Percentiles rank a stretch among this genome's conserved stretches.
phyloP scores from a whole-genome alignment of 805 yeast species.

The Candida peoriensis region DNA sequence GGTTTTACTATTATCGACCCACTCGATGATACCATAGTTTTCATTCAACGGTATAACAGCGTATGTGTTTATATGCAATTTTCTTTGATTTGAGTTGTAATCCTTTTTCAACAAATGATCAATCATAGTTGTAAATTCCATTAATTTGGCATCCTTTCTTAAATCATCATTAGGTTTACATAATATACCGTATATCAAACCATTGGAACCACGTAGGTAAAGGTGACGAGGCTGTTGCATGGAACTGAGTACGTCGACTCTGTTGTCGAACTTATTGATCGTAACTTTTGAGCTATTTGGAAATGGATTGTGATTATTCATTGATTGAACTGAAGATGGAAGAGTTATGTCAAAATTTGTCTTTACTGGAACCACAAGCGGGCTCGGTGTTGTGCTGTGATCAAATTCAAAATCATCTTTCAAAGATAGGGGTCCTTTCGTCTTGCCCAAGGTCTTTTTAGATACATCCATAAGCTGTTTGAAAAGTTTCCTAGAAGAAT shows the following conservation, averaged over 20 bases:
- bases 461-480: conserved; percentile 24
- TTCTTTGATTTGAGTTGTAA: conserved; percentile 68
- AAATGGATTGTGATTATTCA: conserved; percentile 40
- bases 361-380: conserved; percentile 70
- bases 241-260: conserved; percentile 69
- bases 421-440: conserved; percentile 21
- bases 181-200: conserved; percentile 64
- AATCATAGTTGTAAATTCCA: conserved; percentile 83
- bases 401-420: conserved; percentile 39
- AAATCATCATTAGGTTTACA: conserved; percentile 89
- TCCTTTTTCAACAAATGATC: conserved; percentile 65
- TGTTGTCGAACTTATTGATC: conserved; percentile 57
- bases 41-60: conserved; percentile 87
- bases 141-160: conserved; percentile 88
- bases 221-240: conserved; percentile 84
- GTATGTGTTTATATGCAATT: conserved; percentile 69
- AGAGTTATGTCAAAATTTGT: conserved; percentile 63
- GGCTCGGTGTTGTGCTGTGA: conserved; percentile 35
- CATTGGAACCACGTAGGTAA: conserved; percentile 73
- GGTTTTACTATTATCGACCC: conserved; percentile 75
- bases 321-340: conserved; percentile 43
- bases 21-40: conserved; percentile 84
- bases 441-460: conserved; percentile 15
- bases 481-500: conserved; percentile 23
- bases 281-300: conserved; percentile 42